Conservation (phyloP, 192 early-diverging fungal genomes). For the Phlyctochytrium bullatum region DNA sequence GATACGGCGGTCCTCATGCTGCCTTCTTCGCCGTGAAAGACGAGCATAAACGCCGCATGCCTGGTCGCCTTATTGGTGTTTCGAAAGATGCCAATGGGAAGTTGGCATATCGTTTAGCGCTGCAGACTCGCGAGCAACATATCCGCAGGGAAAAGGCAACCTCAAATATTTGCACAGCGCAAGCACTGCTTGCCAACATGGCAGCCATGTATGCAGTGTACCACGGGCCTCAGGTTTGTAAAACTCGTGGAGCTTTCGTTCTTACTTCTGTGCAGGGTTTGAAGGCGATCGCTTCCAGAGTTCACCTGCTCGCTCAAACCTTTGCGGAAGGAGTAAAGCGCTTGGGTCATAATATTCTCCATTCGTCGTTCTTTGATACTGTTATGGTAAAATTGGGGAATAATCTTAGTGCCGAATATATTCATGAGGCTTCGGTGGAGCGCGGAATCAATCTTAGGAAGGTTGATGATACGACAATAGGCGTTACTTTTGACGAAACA, state of each 20-base stretch:
- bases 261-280: constrained; percentile 58
- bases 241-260: not conserved
- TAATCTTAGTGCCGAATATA: constrained; percentile 51
- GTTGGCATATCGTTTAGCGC: constrained; percentile 87
- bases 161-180: constrained; percentile 98
- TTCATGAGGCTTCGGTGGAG: constrained; percentile 72
- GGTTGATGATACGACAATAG: constrained; percentile 72
- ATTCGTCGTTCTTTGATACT: constrained; percentile 91
- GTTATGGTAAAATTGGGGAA: constrained; percentile 83
- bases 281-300: constrained; percentile 82
- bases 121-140: constrained; percentile 99
- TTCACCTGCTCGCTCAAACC: constrained; percentile 85
- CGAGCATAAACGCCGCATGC: constrained; percentile 91
- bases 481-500: constrained; percentile 92
- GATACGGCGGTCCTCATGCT: constrained; percentile 98
- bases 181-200: constrained; percentile 99
- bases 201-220: constrained; percentile 99
- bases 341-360: constrained; percentile 73
- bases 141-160: constrained; percentile 99
- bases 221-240: constrained; percentile 82
- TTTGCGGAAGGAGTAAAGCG: constrained; percentile 73
- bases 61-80: constrained; percentile 93
- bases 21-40: constrained; percentile 97
- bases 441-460: constrained; percentile 85
- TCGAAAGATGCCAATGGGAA: constrained; percentile 89